These are phyloP conservation scores for Oryza glumipatula DNA, from an alignment of 176 grass and related monocot species.

Conservation along the genomic window DNA sequence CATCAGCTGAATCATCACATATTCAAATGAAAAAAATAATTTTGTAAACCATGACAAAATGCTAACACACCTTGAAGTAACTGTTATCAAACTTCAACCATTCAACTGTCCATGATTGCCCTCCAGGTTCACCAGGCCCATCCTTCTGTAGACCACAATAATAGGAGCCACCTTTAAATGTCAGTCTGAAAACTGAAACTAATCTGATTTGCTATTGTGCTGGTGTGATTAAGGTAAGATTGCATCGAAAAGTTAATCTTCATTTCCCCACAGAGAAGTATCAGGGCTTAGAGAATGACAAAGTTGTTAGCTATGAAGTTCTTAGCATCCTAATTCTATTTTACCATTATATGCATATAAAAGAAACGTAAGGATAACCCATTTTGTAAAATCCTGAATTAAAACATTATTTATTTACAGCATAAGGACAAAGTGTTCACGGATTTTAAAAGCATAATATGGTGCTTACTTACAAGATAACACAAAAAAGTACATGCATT, in stretches of 20 bases:
- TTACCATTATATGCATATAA: background rate
- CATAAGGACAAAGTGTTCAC: background rate
- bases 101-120: conserved; percentile 91
- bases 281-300: background rate
- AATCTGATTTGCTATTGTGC: background rate
- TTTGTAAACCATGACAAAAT: conserved; percentile 37
- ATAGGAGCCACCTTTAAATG: background rate
- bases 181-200: conserved; percentile 8
- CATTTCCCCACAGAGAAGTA: background rate
- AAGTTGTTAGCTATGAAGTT: background rate
- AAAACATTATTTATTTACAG: background rate
- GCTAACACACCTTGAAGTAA: conserved; percentile 71
- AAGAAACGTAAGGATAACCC: background rate
- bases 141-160: conserved; percentile 68
- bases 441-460: background rate
- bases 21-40: background rate
- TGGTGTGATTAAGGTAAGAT: background rate
- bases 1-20: conserved; percentile 8
- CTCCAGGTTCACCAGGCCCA: conserved; percentile 94
- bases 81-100: conserved; percentile 99
- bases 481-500: background rate
- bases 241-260: background rate
- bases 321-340: conserved; percentile 1
- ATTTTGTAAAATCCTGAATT: background rate
- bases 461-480: background rate